Percentiles rank a stretch among this genome's conserved stretches.
Evolutionary conservation across 148 eudicot species (phyloP).

Genomic region (Silene conica): DNA sequence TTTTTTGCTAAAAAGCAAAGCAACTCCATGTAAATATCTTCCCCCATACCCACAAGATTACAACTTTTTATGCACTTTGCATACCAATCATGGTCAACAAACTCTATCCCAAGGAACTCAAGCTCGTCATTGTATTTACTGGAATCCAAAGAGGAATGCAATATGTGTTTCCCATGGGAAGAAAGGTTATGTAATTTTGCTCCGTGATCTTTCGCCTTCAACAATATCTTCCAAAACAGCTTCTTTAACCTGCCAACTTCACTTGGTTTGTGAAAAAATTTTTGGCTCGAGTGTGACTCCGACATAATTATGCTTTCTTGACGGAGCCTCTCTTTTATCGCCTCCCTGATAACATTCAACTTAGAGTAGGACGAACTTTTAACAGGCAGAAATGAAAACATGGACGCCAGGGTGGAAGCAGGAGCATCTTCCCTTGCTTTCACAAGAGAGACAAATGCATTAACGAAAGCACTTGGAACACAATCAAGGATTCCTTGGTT

Average conservation of each 20-base stretch:
- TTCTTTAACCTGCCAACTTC: constrained; percentile 52
- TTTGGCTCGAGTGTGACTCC: constrained; percentile 42
- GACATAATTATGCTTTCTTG: constrained; percentile 44
- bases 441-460: constrained; percentile 44
- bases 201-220: constrained; percentile 33
- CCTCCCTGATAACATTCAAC: constrained; percentile 42
- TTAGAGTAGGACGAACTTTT: constrained; percentile 28
- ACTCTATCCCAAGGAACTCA: constrained; percentile 44
- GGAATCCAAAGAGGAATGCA: constrained; percentile 51
- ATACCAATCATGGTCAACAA: constrained; percentile 54
- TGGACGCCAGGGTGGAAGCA: constrained; percentile 33
- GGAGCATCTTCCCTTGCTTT: constrained; percentile 42
- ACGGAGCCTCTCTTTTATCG: constrained; percentile 32
- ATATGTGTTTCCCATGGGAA: constrained; percentile 52
- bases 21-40: constrained; percentile 43
- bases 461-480: constrained; percentile 50
- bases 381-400: constrained; percentile 50
- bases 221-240: constrained; percentile 54
- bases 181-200: constrained; percentile 44
- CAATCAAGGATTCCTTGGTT: constrained; percentile 66
- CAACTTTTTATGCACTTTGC: constrained; percentile 54
- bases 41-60: constrained; percentile 49
- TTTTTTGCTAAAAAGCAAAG: constrained; percentile 42
- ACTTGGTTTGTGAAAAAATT: constrained; percentile 48
- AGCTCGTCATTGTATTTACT: constrained; percentile 35